Percentiles rank a stretch among this genome's conserved stretches.
Conservation (phyloP, 768 basidiomycete species). For the Boletus edulis region DNA sequence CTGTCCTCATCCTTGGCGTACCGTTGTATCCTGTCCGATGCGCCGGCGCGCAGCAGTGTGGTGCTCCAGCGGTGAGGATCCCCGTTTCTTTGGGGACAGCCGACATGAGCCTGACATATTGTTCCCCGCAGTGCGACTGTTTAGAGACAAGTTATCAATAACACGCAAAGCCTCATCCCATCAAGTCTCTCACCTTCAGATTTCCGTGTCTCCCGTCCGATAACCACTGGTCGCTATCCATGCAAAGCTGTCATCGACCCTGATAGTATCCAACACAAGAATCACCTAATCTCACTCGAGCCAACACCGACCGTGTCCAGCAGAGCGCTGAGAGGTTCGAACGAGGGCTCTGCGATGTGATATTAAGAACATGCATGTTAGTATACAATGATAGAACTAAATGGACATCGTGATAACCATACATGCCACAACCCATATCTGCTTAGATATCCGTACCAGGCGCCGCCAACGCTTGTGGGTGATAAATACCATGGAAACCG, state of each 20-base stretch:
- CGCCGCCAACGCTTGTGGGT: conserved; percentile 1
- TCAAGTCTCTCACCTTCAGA: neutral
- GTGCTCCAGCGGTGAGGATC: conserved; percentile 1
- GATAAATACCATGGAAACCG: conserved; percentile 37
- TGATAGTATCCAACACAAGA: no score
- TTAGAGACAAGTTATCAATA: neutral
- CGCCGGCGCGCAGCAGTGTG: conserved; percentile 4
- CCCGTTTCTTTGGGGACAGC: neutral
- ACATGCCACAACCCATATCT: neutral
- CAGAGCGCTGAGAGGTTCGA: no score
- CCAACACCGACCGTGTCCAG: no score
- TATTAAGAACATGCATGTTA: neutral
- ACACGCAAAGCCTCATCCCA: neutral
- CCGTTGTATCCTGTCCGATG: conserved; percentile 8
- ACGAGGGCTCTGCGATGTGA: no score
- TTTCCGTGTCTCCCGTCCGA: no score
- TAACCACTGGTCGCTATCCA: no score
- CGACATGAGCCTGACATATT: neutral
- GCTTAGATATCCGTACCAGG: conserved; percentile 22
- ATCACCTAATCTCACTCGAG: no score
- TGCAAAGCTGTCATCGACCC: no score
- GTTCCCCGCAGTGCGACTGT: neutral
- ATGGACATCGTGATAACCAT: neutral
- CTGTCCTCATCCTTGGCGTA: conserved; percentile 21
- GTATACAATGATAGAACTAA: neutral